These are phyloP conservation scores for Solanum bulbocastanum DNA, from an alignment of 257 asterid species.

Conservation along the genomic window DNA sequence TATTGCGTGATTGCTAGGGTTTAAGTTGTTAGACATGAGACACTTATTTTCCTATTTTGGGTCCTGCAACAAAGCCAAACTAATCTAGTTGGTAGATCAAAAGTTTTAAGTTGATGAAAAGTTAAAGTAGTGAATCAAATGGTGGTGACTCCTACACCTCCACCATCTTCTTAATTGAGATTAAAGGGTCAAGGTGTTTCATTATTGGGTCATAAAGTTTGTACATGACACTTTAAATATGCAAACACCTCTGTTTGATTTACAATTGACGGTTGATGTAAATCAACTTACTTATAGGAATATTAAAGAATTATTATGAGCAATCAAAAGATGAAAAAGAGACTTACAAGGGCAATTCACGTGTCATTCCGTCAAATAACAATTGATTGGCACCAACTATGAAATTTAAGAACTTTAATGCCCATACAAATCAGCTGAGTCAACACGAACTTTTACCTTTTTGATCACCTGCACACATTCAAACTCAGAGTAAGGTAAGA, in stretches of 20 bases:
- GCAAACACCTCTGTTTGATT: not conserved
- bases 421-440: slow-evolving; percentile 65
- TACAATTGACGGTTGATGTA: not conserved
- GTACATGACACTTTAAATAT: not conserved
- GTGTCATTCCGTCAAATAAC: slow-evolving; percentile 71
- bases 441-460: slow-evolving; percentile 41
- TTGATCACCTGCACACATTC: slow-evolving; percentile 48
- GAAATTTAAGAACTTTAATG: slow-evolving; percentile 54
- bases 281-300: not conserved
- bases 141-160: not conserved
- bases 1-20: not conserved
- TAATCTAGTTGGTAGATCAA: not conserved
- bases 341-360: slow-evolving; percentile 92
- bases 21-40: not conserved
- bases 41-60: not conserved
- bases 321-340: not conserved
- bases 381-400: slow-evolving; percentile 68
- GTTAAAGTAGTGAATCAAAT: not conserved
- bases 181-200: not conserved
- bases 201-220: not conserved
- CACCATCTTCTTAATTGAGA: not conserved
- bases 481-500: slow-evolving; percentile 2
- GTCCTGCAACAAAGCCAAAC: not conserved
- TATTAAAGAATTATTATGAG: not conserved
- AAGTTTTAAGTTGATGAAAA: not conserved